Evolutionary conservation across 306 rosid species (phyloP).

Genomic region (Cucurbita moschata): DNA sequence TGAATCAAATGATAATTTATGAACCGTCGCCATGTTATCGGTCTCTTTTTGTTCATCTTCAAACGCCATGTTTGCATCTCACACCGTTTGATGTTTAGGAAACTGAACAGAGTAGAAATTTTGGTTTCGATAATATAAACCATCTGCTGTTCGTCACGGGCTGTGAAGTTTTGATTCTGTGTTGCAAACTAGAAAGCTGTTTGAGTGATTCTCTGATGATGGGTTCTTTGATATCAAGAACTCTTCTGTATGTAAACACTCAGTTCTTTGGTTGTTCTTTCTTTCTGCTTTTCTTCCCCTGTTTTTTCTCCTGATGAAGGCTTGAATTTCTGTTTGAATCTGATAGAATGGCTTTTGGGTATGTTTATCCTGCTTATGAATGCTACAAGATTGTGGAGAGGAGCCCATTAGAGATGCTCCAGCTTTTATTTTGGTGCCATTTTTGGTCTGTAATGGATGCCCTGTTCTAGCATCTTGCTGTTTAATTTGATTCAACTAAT

Average conservation of each 20-base stretch:
- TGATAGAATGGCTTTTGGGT: constrained; percentile 29
- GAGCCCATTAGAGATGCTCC: constrained; percentile 10
- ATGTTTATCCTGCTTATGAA: constrained; percentile 33
- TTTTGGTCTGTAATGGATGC: constrained; percentile 14
- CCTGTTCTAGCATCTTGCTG: not conserved
- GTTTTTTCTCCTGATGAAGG: not conserved
- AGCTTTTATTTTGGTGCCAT: constrained; percentile 26
- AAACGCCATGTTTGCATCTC: not conserved
- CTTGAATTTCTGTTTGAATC: not conserved
- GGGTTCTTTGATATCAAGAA: constrained; percentile 15
- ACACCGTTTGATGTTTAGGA: not conserved
- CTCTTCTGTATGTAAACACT: constrained; percentile 11
- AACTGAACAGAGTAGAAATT: not conserved
- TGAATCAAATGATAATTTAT: not conserved
- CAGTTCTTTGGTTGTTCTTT: not conserved
- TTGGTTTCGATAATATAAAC: not conserved
- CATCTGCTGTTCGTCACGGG: not conserved
- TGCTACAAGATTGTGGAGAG: constrained; percentile 26
- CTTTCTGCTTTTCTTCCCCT: not conserved
- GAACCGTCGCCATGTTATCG: not conserved
- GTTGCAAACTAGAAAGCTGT: not conserved
- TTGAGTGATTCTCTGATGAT: not conserved
- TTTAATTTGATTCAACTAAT: not conserved
- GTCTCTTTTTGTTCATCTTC: not conserved
- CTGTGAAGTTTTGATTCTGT: not conserved